Base-by-base conservation (phyloP, 306 rosid species). In the Malus domestica region DNA sequence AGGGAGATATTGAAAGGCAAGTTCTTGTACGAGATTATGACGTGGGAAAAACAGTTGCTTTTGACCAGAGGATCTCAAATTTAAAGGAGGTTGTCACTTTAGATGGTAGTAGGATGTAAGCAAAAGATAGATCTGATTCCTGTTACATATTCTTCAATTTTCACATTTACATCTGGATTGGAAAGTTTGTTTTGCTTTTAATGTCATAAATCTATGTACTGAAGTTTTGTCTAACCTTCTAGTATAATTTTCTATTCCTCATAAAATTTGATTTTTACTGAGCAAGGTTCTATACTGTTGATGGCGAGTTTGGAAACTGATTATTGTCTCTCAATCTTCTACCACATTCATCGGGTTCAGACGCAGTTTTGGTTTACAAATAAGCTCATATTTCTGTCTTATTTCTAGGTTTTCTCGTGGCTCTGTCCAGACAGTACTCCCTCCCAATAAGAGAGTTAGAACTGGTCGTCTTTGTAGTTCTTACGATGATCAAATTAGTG, bases 1-100 rank as follows among this genome's bases (percentile, higher is more conserved):
- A 92, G 98, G 98, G 92, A 70, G 71, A 52, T 85, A 87, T 85
- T 77, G 98, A 95, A 86, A 88, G 98, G 76, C 97, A 84, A 84
- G 94, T 95, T 66, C 95, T 95, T 19, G 97, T 95, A 52, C 33
- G 80, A 15, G 88, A 82, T 80, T 95, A 95, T 78, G 89, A 87
- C 5, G 80, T n/a, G 4, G 98, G 98, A 33, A 95, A 88, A 88
- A 84, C 33, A 54, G 92, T 90, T 78, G 95, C 92, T 46, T 95
- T 95, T 82, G 93, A 90, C 51, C 87, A 80, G 40, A 89, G 89
- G 87, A 75, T 89, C 77, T 72, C 73, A 68, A 90, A 95, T 81
- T 68, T 95, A 82, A 95, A 95, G 90, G 98, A 95, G 81, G 88
- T 92, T 33, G 85, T 78, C 79, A 87, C 92, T 13, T 81, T 78